phyloP scores from a whole-genome alignment of 2,329 filamentous ascomycete species.

The Trichoderma sp. region DNA sequence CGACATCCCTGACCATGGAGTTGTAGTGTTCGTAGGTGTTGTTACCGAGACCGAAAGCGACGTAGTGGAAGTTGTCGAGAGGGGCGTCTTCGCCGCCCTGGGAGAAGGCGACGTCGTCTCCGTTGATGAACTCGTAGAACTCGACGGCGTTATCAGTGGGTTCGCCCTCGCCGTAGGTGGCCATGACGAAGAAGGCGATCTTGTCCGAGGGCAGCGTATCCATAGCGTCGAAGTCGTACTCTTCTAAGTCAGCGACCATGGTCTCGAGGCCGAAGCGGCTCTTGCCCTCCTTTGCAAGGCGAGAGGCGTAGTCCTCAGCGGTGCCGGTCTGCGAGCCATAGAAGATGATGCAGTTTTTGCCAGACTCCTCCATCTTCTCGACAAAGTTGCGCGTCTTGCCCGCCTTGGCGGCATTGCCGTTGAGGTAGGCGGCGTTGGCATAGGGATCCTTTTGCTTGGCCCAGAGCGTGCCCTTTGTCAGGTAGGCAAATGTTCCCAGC shows the following conservation, averaged over 20 bases:
- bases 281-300: conserved; percentile 94
- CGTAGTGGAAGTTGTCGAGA: conserved; percentile 82
- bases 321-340: conserved; percentile 98
- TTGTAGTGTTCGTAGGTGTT: conserved; percentile 99
- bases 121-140: conserved; percentile 93
- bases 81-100: conserved; percentile 66
- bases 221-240: conserved; percentile 95
- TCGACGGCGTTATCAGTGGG: conserved; percentile 98
- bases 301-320: conserved; percentile 95
- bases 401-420: conserved; percentile 67
- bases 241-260: conserved; percentile 96
- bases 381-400: conserved; percentile 88
- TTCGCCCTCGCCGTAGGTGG: conserved; percentile 97
- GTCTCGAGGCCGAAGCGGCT: conserved; percentile 95
- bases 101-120: conserved; percentile 78
- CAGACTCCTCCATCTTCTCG: conserved; percentile 91
- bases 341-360: conserved; percentile 97
- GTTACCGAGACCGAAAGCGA: conserved; percentile 94
- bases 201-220: conserved; percentile 88
- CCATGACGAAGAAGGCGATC: conserved; percentile 89
- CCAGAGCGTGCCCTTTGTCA: conserved; percentile 97
- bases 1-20: conserved; percentile 91
- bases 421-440: conserved; percentile 64
- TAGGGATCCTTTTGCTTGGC: conserved; percentile 86
- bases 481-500: conserved; percentile 86